These are phyloP conservation scores for Fraxinus albicans DNA, from an alignment of 305 asterid species.

Conservation along the genomic window DNA sequence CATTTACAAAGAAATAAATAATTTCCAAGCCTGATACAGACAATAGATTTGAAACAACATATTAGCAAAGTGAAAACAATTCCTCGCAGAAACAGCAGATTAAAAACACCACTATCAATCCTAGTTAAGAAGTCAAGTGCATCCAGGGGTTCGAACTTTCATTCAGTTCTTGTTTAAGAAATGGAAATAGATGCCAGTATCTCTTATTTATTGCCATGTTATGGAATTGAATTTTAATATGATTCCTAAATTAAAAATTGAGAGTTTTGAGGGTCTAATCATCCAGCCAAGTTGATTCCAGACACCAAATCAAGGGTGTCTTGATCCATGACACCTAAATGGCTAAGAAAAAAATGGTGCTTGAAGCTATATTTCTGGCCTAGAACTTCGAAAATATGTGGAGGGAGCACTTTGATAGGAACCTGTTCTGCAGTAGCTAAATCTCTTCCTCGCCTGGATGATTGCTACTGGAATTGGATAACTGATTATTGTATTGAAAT, in stretches of 20 bases:
- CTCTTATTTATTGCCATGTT: not conserved
- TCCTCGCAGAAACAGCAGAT: slow-evolving; percentile 6
- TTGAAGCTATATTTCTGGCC: not conserved
- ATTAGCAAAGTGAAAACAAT: slow-evolving; percentile 7
- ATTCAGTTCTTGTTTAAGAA: not conserved
- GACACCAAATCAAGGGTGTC: not conserved
- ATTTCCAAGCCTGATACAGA: not conserved
- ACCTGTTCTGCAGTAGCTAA: not conserved
- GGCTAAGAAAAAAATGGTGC: not conserved
- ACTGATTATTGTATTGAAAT: not conserved
- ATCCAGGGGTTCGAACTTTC: not conserved
- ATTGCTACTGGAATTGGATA: not conserved
- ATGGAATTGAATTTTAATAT: not conserved
- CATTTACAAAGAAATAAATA: not conserved
- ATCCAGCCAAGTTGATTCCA: not conserved
- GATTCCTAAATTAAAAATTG: not conserved
- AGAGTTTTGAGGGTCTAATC: not conserved
- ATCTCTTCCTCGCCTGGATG: not conserved
- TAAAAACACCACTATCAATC: not conserved
- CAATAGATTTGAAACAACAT: slow-evolving; percentile 7
- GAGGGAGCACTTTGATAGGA: not conserved
- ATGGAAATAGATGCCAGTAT: not conserved
- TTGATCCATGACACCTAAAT: not conserved
- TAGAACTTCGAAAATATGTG: not conserved
- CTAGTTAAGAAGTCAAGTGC: not conserved